phyloP scores from a whole-genome alignment of 805 yeast genomes.

The Candida fluviatilis region DNA sequence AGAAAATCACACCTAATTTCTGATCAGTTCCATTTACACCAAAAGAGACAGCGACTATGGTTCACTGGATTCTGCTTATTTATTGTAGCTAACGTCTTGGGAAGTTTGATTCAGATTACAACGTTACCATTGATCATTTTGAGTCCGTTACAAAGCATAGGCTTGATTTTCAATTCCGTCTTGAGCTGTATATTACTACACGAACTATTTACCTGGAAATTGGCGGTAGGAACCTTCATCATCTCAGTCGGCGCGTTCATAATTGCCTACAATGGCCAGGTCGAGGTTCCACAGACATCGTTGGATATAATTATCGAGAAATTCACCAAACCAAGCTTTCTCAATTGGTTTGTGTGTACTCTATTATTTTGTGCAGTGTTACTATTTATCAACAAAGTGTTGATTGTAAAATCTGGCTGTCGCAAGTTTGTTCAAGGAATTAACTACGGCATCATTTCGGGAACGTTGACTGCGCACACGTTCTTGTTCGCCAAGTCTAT shows the following conservation, averaged over 20 bases:
- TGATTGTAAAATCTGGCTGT: conserved; percentile 13
- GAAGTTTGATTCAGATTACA: conserved; percentile 78
- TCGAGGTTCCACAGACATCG: conserved; percentile 7
- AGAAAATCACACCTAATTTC: conserved; percentile 66
- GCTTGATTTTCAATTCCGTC: conserved; percentile 80
- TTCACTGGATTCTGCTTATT: conserved; percentile 68
- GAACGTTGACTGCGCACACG: conserved; percentile 81
- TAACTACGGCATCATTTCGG: conserved; percentile 64
- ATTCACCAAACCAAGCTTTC: conserved; percentile 41
- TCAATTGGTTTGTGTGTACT: conserved; percentile 51
- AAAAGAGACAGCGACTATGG: conserved; percentile 57
- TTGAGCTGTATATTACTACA: conserved; percentile 62
- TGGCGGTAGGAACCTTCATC: conserved; percentile 61
- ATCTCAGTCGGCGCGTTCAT: conserved; percentile 72
- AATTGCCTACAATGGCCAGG: conserved; percentile 71
- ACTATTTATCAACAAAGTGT: conserved; percentile 18
- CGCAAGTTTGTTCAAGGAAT: conserved; percentile 48
- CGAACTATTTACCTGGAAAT: conserved; percentile 58
- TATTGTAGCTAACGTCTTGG: conserved; percentile 69
- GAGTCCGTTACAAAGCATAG: conserved; percentile 81
- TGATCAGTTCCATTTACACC: conserved; percentile 32
- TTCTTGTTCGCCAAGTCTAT: conserved; percentile 80
- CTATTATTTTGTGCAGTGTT: conserved; percentile 24
- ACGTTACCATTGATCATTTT: conserved; percentile 77
- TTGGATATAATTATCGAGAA: conserved; percentile 26